Conservation (phyloP, 108 stramenopile genomes). For the Stephanodiscus minutulus region DNA sequence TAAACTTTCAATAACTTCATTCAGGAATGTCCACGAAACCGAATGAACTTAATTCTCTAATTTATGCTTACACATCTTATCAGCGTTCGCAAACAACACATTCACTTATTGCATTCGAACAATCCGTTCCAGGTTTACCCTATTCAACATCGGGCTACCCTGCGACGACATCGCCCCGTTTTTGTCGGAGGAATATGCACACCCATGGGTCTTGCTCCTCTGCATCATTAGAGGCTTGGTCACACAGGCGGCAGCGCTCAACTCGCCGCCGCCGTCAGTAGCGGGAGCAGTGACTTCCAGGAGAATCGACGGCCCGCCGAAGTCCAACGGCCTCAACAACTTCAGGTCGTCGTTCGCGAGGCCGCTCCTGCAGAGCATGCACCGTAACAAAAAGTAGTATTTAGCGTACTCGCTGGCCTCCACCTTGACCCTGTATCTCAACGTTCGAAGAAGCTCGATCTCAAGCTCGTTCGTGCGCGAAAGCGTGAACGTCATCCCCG, state of each 20-base stretch:
- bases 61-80: no score
- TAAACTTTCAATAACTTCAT: no score
- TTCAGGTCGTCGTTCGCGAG: slow-evolving; percentile 60
- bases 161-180: not conserved
- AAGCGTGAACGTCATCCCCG: slow-evolving; percentile 79
- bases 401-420: slow-evolving; percentile 94
- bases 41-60: no score
- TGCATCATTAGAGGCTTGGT: slow-evolving; percentile 38
- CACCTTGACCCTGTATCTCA: slow-evolving; percentile 90
- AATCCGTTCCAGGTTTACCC: slow-evolving; percentile 67
- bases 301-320: slow-evolving; percentile 61
- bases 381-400: slow-evolving; percentile 93
- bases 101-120: slow-evolving; percentile 57
- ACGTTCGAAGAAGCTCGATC: slow-evolving; percentile 64
- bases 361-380: slow-evolving; percentile 83
- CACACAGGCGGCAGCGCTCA: slow-evolving; percentile 39
- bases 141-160: slow-evolving; percentile 15
- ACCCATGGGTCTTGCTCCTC: slow-evolving; percentile 39
- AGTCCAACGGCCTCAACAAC: slow-evolving; percentile 65
- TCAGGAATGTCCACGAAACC: no score
- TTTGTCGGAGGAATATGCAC: slow-evolving; percentile 43
- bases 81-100: not conserved
- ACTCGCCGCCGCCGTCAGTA: not conserved
- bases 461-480: slow-evolving; percentile 93
- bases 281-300: slow-evolving; percentile 2